Evolutionary conservation across 768 basidiomycete species (phyloP), one percentile per base, ranked within the genome.

Genomic region (Amanita molliuscula): DNA sequence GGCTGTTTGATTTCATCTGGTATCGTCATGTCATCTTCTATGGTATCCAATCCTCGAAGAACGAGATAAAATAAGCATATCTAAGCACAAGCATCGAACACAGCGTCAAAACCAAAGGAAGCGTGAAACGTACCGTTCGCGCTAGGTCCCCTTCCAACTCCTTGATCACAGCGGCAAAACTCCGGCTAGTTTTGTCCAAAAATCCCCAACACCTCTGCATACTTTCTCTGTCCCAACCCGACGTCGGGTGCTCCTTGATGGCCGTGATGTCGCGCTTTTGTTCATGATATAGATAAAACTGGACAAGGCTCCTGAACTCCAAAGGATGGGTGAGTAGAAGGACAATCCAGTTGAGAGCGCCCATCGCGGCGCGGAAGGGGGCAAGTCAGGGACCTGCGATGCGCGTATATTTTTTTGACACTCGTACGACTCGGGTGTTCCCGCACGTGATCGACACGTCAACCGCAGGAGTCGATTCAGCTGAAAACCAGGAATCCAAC

Each of bases 1-100:
- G 89, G 84, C 48, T 92, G 88, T 63, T 99, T 99, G 58, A 84
- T 65, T 15, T 79, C 70, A 65, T 92, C 89, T 0, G 88, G 76
- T 50, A 99, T 79, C 0, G 92, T 88, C 93, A 97, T 97, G 69
- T 99, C 95, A 65, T 99, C 95, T 65, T 98, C 95, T 55, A 99
- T 79, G 3, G 95, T 99, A 65, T 99, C 95, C n/a, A 97, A 72
- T 4, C 82, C 96, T 18, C 95, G 81, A 5, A 99, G 76, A 4
- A 94, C 87, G 37, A 99, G 79, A 67, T 98, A 99, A 67, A 96
- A 98, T 53, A 98, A 67, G 64, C 88, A 92, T 55, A 97, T 83
- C 95, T 96, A 54, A 13, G 42, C 1, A 9, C 21, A 5, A 38
- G 6, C 7, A 13, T 13, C 16, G 3, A 26, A 25, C 23, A 23